Percentiles rank a stretch among this genome's conserved stretches.
Evolutionary conservation across 108 stramenopile genomes (phyloP).

Genomic region (Mayamaea pseudoterrestris): DNA sequence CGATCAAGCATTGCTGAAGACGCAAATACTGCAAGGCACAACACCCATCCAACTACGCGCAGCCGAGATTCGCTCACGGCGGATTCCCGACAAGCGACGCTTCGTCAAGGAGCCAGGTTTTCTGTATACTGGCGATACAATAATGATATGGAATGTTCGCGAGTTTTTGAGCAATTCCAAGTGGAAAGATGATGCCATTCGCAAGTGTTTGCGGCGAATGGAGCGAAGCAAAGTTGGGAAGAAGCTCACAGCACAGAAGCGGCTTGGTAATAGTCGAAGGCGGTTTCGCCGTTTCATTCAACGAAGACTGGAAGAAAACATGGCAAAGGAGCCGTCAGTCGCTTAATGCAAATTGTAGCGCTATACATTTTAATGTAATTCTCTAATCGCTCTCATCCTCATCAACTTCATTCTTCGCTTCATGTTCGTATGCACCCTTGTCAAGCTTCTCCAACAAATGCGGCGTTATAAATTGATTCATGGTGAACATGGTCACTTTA

Average conservation of each 20-base stretch:
- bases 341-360: no score
- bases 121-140: slow-evolving; percentile 37
- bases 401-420: slow-evolving; percentile 13
- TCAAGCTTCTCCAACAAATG: slow-evolving; percentile 77
- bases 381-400: slow-evolving; percentile 21
- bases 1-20: neutral
- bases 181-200: slow-evolving; percentile 54
- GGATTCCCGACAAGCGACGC: slow-evolving; percentile 19
- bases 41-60: slow-evolving; percentile 18
- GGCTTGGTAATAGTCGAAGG: no score
- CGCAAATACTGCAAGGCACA: slow-evolving; percentile 14
- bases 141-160: slow-evolving; percentile 34
- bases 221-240: no score
- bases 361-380: no score
- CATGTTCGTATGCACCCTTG: slow-evolving; percentile 26
- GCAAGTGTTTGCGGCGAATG: slow-evolving; percentile 19
- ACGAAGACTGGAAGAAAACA: no score
- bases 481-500: slow-evolving; percentile 81
- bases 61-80: slow-evolving; percentile 8
- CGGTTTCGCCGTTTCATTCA: no score
- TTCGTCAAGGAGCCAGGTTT: slow-evolving; percentile 40
- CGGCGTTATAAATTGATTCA: slow-evolving; percentile 67
- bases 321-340: no score
- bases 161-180: slow-evolving; percentile 30
- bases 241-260: no score